phyloP scores from a whole-genome alignment of 1,139 yeast genomes.

The Yamadazyma atmosphaerica region DNA sequence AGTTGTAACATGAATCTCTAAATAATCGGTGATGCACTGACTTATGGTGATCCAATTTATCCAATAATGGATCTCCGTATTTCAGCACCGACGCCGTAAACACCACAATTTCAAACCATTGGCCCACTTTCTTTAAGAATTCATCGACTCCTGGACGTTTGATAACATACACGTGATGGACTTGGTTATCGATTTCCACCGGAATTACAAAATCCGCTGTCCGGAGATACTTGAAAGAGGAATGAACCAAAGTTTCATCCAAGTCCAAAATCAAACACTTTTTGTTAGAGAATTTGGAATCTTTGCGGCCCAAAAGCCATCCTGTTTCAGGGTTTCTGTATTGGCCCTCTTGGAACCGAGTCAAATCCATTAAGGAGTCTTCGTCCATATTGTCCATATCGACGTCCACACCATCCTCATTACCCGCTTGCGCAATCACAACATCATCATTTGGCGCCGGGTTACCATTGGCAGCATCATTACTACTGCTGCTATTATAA shows the following conservation, averaged over 20 bases:
- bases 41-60: constrained; percentile 73
- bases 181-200: constrained; percentile 76
- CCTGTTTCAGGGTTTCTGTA: constrained; percentile 58
- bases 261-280: constrained; percentile 89
- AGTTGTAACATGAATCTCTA: constrained; percentile 66
- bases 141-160: constrained; percentile 98
- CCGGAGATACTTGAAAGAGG: constrained; percentile 86
- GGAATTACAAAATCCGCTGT: constrained; percentile 96
- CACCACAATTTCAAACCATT: constrained; percentile 89
- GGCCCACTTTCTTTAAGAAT: constrained; percentile 79
- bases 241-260: constrained; percentile 95
- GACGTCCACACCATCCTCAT: constrained; percentile 18
- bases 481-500: constrained; percentile 7
- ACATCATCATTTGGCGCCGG: constrained; percentile 12
- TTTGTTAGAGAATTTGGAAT: constrained; percentile 43
- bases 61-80: constrained; percentile 93
- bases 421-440: constrained; percentile 22
- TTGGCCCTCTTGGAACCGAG: constrained; percentile 68
- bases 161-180: constrained; percentile 92
- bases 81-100: constrained; percentile 95
- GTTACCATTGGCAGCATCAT: constrained; percentile 11
- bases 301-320: constrained; percentile 57
- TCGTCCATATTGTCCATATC: constrained; percentile 17
- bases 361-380: constrained; percentile 25
- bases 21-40: constrained; percentile 88